Evolutionary conservation across 306 rosid genomes (phyloP).

Genomic region (Inga leiocalycina): DNA sequence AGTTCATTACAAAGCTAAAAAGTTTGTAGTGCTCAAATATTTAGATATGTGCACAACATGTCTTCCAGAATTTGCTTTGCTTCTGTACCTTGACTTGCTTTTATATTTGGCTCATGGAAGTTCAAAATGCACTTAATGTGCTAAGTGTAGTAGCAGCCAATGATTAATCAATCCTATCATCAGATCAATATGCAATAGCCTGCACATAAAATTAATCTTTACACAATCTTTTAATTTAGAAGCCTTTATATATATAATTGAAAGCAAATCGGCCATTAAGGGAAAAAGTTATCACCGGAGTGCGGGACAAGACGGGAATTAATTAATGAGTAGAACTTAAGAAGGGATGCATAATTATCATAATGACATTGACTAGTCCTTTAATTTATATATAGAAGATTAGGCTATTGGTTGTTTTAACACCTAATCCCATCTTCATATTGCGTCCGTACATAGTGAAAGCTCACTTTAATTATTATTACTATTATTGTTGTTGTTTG

Average conservation of each 20-base stretch:
- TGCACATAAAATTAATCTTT: not conserved
- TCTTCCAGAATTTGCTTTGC: not conserved
- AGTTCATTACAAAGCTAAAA: constrained; percentile 2
- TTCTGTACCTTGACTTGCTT: constrained; percentile 1
- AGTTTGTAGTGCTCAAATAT: constrained; percentile 1
- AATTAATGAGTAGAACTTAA: not conserved
- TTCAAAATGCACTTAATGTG: not conserved
- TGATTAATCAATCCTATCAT: not conserved
- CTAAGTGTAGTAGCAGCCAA: no score
- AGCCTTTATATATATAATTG: not conserved
- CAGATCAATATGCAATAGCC: not conserved
- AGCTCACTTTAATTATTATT: not conserved
- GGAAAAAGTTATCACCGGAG: not conserved
- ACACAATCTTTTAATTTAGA: no score
- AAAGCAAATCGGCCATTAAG: not conserved
- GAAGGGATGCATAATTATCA: not conserved
- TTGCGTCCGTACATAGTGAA: not conserved
- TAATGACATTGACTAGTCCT: not conserved
- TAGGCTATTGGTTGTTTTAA: not conserved
- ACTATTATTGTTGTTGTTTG: no score
- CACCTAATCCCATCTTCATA: not conserved
- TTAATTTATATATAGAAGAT: no score
- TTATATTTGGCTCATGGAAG: not conserved
- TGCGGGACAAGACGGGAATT: not conserved
- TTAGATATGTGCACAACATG: not conserved